phyloP scores from a whole-genome alignment of 1,139 yeast genomes.

The Hansenula lynferdii region DNA sequence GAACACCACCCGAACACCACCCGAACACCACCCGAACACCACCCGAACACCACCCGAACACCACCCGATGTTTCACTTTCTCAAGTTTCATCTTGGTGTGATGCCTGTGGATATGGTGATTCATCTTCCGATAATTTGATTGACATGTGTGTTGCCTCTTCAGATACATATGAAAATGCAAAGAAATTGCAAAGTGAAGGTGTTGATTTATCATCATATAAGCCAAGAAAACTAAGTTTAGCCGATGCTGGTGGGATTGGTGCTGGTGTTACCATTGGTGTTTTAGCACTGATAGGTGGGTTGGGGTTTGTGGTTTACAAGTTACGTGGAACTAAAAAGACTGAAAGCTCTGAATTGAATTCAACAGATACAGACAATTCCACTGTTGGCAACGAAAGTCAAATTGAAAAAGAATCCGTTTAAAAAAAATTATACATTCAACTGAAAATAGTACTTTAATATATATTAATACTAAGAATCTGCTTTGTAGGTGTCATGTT shows the following conservation, averaged over 20 bases:
- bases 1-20: too few relatives aligned
- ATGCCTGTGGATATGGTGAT: conserved; percentile 26
- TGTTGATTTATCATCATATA: conserved; percentile 18
- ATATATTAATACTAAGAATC: too few relatives aligned
- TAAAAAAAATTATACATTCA: too few relatives aligned
- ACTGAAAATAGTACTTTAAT: too few relatives aligned
- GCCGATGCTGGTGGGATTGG: conserved; percentile 46
- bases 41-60: too few relatives aligned
- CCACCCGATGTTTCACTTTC: conserved; percentile 27
- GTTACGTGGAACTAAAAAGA: conserved; percentile 3
- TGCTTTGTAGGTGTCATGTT: too few relatives aligned
- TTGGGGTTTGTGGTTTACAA: neutral
- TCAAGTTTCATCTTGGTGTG: conserved; percentile 33
- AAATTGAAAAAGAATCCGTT: conserved; percentile 18
- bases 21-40: too few relatives aligned
- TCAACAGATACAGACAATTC: neutral
- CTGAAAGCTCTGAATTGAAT: conserved; percentile 20
- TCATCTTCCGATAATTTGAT: conserved; percentile 15
- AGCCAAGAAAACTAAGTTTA: conserved; percentile 20
- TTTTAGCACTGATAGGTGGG: conserved; percentile 21
- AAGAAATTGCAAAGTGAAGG: conserved; percentile 24
- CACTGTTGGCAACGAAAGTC: conserved; percentile 13
- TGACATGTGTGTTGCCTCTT: conserved; percentile 30
- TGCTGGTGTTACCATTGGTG: conserved; percentile 43
- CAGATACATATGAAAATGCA: conserved; percentile 26